Evolutionary conservation across 1,139 yeast species (phyloP).

Genomic region (Yamadazyma sp.): DNA sequence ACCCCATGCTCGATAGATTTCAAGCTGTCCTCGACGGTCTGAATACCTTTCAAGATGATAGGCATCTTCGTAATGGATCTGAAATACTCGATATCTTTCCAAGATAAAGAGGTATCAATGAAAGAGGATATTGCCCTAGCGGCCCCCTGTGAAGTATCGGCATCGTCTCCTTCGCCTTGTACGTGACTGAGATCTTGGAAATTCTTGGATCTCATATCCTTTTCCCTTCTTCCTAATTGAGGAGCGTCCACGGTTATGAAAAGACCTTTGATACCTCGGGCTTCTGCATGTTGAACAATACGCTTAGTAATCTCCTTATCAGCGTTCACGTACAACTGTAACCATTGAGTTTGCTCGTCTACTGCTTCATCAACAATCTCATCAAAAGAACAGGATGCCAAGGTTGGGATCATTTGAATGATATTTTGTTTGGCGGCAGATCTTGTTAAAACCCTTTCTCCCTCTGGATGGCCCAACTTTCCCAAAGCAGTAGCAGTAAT

Average conservation of each 20-base stretch:
- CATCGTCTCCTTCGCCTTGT: constrained; percentile 59
- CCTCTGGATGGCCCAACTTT: constrained; percentile 73
- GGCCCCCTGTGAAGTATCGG: constrained; percentile 76
- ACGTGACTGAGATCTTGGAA: constrained; percentile 51
- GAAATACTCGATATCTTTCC: constrained; percentile 67
- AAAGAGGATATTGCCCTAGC: constrained; percentile 83
- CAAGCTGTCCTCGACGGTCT: constrained; percentile 66
- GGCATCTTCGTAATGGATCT: constrained; percentile 61
- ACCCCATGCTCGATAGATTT: constrained; percentile 62
- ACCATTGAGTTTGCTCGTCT: constrained; percentile 72
- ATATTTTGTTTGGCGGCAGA: constrained; percentile 68
- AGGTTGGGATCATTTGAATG: constrained; percentile 79
- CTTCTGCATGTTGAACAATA: constrained; percentile 70
- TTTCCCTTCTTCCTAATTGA: constrained; percentile 88
- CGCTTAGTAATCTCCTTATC: constrained; percentile 52
- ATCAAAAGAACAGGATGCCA: constrained; percentile 73
- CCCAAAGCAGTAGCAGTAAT: constrained; percentile 82
- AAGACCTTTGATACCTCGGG: constrained; percentile 73
- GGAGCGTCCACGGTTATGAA: constrained; percentile 95
- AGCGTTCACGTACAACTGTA: constrained; percentile 81
- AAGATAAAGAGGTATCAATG: constrained; percentile 75
- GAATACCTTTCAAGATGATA: constrained; percentile 68
- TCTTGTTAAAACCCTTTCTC: constrained; percentile 75
- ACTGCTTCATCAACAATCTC: constrained; percentile 63
- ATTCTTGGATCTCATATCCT: constrained; percentile 47